Percentiles rank a stretch among this genome's conserved stretches.
Conservation (phyloP, 306 rosid species). For the Sicyos baderoa region DNA sequence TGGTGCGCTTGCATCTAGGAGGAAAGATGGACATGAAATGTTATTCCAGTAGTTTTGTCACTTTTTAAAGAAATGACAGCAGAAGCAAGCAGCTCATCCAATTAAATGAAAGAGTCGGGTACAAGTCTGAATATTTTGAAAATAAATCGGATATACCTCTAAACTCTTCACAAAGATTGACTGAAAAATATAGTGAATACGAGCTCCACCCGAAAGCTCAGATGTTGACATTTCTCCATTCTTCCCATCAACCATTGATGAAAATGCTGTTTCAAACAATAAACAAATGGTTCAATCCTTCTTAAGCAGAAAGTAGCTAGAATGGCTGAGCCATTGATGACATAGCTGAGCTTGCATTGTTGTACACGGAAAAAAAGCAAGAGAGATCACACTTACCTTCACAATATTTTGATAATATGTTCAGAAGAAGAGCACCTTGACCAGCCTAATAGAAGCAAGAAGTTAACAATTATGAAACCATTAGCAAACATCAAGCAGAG, state of each 20-base stretch:
- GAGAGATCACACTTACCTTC: conserved; percentile 53
- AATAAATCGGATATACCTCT: conserved; percentile 49
- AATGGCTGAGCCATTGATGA: neutral
- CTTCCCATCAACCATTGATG: conserved; percentile 92
- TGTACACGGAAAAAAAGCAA: conserved; percentile 18
- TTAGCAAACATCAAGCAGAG: conserved; percentile 14
- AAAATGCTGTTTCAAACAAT: conserved; percentile 58
- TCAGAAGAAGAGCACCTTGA: conserved; percentile 94
- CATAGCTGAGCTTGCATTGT: conserved; percentile 4
- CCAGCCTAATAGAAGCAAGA: conserved; percentile 57
- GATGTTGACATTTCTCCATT: conserved; percentile 95
- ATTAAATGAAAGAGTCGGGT: neutral
- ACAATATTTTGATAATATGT: conserved; percentile 83
- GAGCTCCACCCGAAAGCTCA: conserved; percentile 90
- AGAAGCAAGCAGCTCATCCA: conserved; percentile 8
- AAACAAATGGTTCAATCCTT: conserved; percentile 14
- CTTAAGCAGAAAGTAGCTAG: neutral
- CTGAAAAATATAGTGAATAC: conserved; percentile 91
- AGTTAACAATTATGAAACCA: conserved; percentile 13
- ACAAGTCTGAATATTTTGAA: neutral
- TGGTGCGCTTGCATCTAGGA: neutral
- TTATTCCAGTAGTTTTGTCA: neutral
- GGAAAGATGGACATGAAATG: neutral
- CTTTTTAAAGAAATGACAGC: neutral
- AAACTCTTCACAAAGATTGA: conserved; percentile 85